phyloP scores from a whole-genome alignment of 768 basidiomycete species.

The Leccinum uliginosum region DNA sequence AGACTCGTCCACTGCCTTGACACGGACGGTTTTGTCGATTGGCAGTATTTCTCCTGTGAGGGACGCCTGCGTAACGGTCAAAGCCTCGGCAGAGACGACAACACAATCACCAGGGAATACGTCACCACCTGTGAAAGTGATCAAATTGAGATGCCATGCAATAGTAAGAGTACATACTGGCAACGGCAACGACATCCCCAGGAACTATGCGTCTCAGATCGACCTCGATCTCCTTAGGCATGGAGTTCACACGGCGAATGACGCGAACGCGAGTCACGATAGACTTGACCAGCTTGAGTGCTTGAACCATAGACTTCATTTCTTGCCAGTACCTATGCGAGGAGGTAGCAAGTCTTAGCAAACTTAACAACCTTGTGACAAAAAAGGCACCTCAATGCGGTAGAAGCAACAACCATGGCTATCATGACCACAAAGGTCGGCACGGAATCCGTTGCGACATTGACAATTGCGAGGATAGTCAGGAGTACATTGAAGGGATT shows the following conservation, averaged over 20 bases:
- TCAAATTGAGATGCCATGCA: background rate
- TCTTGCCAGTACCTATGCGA: slow-evolving; percentile 30
- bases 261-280: slow-evolving; percentile 32
- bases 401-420: slow-evolving; percentile 33
- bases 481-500: slow-evolving; percentile 34
- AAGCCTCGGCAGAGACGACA: slow-evolving; percentile 30
- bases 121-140: slow-evolving; percentile 23
- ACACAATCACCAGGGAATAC: slow-evolving; percentile 36
- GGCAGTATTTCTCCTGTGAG: slow-evolving; percentile 35
- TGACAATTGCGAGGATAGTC: slow-evolving; percentile 29
- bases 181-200: slow-evolving; percentile 29
- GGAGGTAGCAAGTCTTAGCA: background rate
- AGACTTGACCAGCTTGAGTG: slow-evolving; percentile 30
- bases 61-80: slow-evolving; percentile 33
- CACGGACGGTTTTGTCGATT: slow-evolving; percentile 27
- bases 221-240: slow-evolving; percentile 25
- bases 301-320: slow-evolving; percentile 32
- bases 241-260: slow-evolving; percentile 22
- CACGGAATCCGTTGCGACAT: slow-evolving; percentile 30
- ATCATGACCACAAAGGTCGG: slow-evolving; percentile 34
- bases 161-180: slow-evolving; percentile 19
- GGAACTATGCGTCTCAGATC: slow-evolving; percentile 31
- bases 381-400: slow-evolving; percentile 25
- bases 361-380: background rate
- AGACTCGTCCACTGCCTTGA: slow-evolving; percentile 10